Conservation (phyloP, 441 rosid genomes). For the Euphorbia schlechtendalii region DNA sequence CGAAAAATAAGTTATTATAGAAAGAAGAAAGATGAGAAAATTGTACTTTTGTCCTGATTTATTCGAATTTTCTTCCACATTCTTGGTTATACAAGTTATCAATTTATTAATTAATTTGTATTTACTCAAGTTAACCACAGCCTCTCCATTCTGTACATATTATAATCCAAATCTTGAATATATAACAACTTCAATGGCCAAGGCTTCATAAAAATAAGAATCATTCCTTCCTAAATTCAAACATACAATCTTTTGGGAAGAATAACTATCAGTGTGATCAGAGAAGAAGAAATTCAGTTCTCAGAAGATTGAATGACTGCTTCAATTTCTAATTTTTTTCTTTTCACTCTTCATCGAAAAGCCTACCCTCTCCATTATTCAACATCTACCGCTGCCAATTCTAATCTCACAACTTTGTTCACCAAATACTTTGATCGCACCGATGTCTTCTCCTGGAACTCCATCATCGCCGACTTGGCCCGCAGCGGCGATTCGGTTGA, state of each 20-base stretch:
- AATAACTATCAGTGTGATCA: too few relatives aligned
- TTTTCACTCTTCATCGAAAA: constrained; percentile 15
- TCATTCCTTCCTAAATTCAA: too few relatives aligned
- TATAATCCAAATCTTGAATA: too few relatives aligned
- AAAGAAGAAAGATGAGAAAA: constrained; percentile 9
- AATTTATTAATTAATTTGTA: background rate
- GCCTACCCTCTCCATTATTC: constrained; percentile 23
- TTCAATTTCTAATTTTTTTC: constrained; percentile 17
- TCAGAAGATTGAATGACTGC: constrained; percentile 29
- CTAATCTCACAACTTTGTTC: constrained; percentile 54
- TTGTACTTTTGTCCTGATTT: constrained; percentile 11
- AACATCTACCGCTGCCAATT: constrained; percentile 20
- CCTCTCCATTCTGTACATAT: too few relatives aligned
- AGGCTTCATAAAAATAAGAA: too few relatives aligned
- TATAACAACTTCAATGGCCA: too few relatives aligned
- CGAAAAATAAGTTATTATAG: constrained; percentile 19
- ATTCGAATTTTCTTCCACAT: background rate
- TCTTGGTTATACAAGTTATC: background rate
- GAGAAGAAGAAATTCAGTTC: too few relatives aligned
- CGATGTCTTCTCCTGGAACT: constrained; percentile 78
- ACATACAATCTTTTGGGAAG: too few relatives aligned
- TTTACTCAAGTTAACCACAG: too few relatives aligned
- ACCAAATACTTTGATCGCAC: constrained; percentile 59
- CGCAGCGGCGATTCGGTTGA: constrained; percentile 64
- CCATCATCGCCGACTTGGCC: constrained; percentile 71